Base-by-base conservation (phyloP, 768 basidiomycete species). In the Boletus edulis region DNA sequence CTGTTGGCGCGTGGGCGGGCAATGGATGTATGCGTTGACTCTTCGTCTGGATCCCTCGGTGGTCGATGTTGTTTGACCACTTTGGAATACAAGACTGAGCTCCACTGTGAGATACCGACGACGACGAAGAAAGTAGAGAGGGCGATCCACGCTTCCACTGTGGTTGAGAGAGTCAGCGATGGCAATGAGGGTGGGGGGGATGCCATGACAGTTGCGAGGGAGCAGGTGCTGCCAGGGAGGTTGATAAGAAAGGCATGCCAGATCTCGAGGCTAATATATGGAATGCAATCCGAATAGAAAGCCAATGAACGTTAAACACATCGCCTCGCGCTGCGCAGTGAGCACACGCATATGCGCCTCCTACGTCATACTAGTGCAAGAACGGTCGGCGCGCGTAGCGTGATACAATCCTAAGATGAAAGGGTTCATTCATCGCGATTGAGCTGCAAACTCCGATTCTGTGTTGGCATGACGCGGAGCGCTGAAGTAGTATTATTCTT, bases 41-140 rank as follows among this genome's bases (percentile, higher is more conserved):
- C 68, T 43, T 60, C 60, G 13, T 70, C 68, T 0, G 15, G 31
- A 6, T 1, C 14, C 9, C 4, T 20, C n/a, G 1, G 39, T 18
- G 38, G 37, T 9, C 31, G 58, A 40, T 45, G 55, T 0, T 29
- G 55, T 43, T 43, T 40, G 22, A 27, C 34, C 3, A 65, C 10
- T 54, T 63, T 69, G 50, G 67, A 63, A 50, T 58, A 31, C 24
- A 69, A 18, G 40, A 62, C 20, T 1, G 67, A 63, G 0, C 65
- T 60, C 68, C 68, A 69, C 13, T 69, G 65, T 52, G 57, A 67
- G 4, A 61, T 29, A 15, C 70, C 65, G 18, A 71, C 41, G 0
- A 52, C 15, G 20, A 46, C 39, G 0, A 71, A 22, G 46, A 69
- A 59, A 35, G 29, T 7, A 7, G 49, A 20, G 1, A 69, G 31